These are phyloP conservation scores for Fusarium sp. DNA, from an alignment of 2,329 filamentous ascomycete genomes.

Conservation along the genomic window DNA sequence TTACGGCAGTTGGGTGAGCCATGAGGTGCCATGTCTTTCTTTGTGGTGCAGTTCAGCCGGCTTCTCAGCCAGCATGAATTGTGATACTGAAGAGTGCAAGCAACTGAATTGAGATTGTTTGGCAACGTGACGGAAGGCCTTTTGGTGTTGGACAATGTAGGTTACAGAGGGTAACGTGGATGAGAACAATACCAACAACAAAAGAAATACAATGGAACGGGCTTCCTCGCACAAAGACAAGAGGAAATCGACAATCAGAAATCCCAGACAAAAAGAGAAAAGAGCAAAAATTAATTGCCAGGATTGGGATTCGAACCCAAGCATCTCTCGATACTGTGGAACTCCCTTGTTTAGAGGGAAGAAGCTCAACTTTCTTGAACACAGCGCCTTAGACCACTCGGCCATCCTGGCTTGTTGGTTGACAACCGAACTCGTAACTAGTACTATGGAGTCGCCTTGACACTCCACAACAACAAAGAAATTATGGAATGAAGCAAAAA, in stretches of 20 bases:
- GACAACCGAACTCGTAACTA: neutral
- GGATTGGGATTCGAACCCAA: neutral
- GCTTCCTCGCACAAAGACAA: neutral
- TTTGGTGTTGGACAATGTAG: neutral
- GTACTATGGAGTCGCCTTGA: rapidly evolving
- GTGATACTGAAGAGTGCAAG: neutral
- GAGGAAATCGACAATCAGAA: neutral
- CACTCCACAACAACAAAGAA: neutral
- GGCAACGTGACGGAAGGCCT: neutral
- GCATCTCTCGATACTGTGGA: neutral
- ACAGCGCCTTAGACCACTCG: neutral
- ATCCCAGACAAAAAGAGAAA: neutral
- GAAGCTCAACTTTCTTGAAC: neutral
- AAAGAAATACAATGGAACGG: neutral
- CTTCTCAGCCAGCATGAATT: neutral
- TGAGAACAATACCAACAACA: neutral
- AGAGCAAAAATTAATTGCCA: neutral
- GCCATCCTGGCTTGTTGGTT: neutral
- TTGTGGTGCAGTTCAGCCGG: neutral
- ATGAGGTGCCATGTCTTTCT: neutral
- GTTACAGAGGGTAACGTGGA: neutral
- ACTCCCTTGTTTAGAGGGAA: neutral
- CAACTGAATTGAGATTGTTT: neutral
- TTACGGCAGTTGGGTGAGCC: neutral
- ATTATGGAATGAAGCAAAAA: neutral